Evolutionary conservation across 768 basidiomycete species (phyloP), one percentile per base, ranked within the genome.

Genomic region (Rhizopogon salebrosus): DNA sequence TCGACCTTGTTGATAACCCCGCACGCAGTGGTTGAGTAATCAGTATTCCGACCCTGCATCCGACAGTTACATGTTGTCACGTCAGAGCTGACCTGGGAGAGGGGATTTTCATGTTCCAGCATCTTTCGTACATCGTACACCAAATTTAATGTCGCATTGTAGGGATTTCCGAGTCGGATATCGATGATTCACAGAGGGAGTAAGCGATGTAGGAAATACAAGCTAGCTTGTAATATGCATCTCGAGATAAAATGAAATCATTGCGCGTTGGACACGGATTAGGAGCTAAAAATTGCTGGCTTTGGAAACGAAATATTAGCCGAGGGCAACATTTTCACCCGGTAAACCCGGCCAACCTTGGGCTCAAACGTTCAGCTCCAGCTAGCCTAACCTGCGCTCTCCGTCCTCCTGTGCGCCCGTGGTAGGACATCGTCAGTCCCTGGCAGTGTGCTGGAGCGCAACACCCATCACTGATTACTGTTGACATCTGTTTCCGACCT

Each of bases 401-500:
- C n/a, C 27, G 41, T 11, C 11, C 29, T 16, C 36, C n/a, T 36
- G n/a, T 37, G 7, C n/a, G 5, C 10, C 20, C 31, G 2, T 23
- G 22, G 11, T 31, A 34, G 14, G 9, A 10, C 31, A 1, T 23
- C 16, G 14, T 34, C 14, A 20, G 3, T 29, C 6, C 27, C 20
- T 45, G 10, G 31, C 31, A 3, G 3, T 34, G 20, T 5, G 14
- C 29, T 46, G 4, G 20, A 22, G 35, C 13, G 41, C 3, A 20
- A 20, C 11, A 16, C 10, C 2, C 10, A 34, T 29, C 27, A 11
- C 20, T 6, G 20, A 43, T 18, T 26, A 31, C 4, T 31, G 51
- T 52, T 52, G 51, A 52, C 36, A 46, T 31, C 49, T 52, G 51
- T 52, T 52, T n/a, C 51, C 35, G 23, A 3, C n/a, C n/a, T 20